Conservation (phyloP, 2,329 filamentous ascomycete genomes). For the Phyllosticta ampelicida region DNA sequence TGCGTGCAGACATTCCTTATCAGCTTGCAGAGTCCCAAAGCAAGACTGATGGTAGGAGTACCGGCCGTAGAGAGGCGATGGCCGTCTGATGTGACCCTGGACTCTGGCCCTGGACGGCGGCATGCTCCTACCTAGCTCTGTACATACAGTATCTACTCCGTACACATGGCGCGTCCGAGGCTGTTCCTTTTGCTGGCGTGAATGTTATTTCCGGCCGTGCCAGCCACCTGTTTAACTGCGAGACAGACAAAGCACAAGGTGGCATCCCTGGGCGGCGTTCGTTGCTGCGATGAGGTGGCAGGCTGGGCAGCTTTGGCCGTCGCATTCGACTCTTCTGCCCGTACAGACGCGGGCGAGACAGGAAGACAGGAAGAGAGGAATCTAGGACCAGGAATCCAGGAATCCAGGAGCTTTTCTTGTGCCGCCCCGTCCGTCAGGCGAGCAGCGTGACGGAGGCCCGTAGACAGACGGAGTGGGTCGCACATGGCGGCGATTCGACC, state of each 20-base stretch:
- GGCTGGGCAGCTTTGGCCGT: background rate
- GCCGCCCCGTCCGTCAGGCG: background rate
- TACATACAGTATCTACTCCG: too few species aligned
- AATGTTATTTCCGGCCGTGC: background rate
- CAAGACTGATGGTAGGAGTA: background rate
- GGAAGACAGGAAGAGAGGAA: too few species aligned
- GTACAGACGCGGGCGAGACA: too few species aligned
- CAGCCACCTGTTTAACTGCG: slow-evolving; percentile 16
- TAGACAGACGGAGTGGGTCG: background rate
- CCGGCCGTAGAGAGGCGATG: background rate
- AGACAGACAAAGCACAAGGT: background rate
- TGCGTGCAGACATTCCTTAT: background rate
- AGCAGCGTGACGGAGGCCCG: background rate
- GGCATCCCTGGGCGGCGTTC: background rate
- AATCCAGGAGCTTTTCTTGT: too few species aligned
- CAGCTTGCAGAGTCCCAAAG: background rate
- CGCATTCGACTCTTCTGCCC: background rate
- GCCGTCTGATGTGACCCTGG: background rate
- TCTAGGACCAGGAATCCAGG: too few species aligned
- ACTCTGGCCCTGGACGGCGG: background rate
- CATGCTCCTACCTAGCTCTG: too few species aligned
- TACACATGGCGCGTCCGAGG: too few species aligned
- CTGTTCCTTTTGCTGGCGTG: background rate
- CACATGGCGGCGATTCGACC: background rate
- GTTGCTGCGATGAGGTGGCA: background rate